phyloP scores from a whole-genome alignment of 345 rosid species.

The sweet orange (Citrus sinensis) region DVS_A1.0 CM039161.1:9620501-9621000 shows the following conservation, averaged over 20 bases:
- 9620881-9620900: background rate
- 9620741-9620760: constrained; percentile 14
- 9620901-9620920: background rate
- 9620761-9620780: background rate
- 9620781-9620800: background rate
- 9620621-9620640: constrained; percentile 42
- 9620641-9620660: constrained; percentile 77
- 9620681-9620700: constrained; percentile 83
- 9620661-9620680: constrained; percentile 69
- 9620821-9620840: background rate
- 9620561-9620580: background rate
- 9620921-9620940: background rate
- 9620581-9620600: background rate
- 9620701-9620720: constrained; percentile 93
- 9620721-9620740: constrained; percentile 70
- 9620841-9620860: background rate
- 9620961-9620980: background rate
- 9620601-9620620: constrained; percentile 9
- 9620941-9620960: background rate
- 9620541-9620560: background rate
- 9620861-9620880: background rate
- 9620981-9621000: background rate
- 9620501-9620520: background rate
- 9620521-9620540: background rate
- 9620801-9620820: background rate